Evolutionary conservation across 352 stramenopile genomes (phyloP).

Genomic region (Phytophthora ohioensis): DNA sequence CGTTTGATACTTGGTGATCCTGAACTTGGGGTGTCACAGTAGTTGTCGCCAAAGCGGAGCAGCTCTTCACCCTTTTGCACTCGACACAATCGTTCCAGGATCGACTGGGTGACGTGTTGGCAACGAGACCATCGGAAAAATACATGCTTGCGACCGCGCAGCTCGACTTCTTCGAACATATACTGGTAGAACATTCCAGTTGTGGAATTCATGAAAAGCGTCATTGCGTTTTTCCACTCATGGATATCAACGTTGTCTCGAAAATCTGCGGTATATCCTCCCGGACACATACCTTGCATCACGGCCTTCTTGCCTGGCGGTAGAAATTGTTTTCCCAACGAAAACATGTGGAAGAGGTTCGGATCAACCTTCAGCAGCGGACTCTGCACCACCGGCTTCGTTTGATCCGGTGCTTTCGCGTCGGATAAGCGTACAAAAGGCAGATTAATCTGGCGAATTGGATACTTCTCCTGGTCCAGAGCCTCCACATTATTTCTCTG

Average conservation of each 20-base stretch:
- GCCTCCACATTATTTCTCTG: constrained; percentile 10
- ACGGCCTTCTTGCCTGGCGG: constrained; percentile 57
- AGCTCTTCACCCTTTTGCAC: constrained; percentile 33
- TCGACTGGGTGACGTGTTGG: constrained; percentile 19
- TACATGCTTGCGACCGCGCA: constrained; percentile 18
- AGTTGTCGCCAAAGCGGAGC: constrained; percentile 22
- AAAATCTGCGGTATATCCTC: constrained; percentile 40
- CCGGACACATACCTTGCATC: constrained; percentile 59
- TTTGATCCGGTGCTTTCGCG: neutral
- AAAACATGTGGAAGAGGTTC: constrained; percentile 54
- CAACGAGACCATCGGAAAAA: constrained; percentile 36
- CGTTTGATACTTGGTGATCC: neutral
- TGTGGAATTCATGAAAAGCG: constrained; percentile 27
- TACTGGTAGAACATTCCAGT: constrained; percentile 24
- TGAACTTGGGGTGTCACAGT: constrained; percentile 14
- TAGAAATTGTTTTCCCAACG: constrained; percentile 64
- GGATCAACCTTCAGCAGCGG: constrained; percentile 50
- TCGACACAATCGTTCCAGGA: constrained; percentile 26
- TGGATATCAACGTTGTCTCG: constrained; percentile 52
- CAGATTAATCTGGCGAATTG: constrained; percentile 19
- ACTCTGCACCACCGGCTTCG: constrained; percentile 13
- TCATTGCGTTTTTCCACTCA: constrained; percentile 59
- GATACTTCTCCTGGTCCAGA: constrained; percentile 11
- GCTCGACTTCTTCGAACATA: constrained; percentile 29
- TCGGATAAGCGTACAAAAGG: constrained; percentile 33